Conservation (phyloP, 768 basidiomycete genomes). For the Tephrocybe rancida region DNA sequence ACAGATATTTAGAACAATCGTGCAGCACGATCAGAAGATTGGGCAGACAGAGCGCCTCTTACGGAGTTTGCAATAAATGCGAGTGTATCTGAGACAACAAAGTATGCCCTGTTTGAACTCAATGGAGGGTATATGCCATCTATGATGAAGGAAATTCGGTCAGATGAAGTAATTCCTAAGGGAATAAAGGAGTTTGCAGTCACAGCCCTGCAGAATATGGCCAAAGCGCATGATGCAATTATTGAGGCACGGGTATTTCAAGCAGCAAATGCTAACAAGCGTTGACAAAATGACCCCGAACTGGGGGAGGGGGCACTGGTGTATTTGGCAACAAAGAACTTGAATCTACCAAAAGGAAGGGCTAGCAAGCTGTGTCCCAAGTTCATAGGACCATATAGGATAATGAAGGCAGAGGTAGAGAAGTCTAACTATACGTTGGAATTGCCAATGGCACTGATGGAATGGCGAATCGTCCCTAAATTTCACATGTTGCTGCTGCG, state of each 20-base stretch:
- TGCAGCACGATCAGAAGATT: too few species aligned
- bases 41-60: too few species aligned
- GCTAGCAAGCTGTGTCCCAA: conserved; percentile 35
- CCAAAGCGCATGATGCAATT: background rate
- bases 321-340: background rate
- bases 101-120: too few species aligned
- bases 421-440: conserved; percentile 25
- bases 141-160: too few species aligned
- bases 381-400: conserved; percentile 38
- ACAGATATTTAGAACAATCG: too few species aligned
- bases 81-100: too few species aligned
- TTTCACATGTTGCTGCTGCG: conserved; percentile 37
- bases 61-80: too few species aligned
- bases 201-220: background rate
- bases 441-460: background rate
- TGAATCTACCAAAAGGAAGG: too few species aligned
- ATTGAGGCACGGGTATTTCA: background rate
- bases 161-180: too few species aligned
- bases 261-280: background rate
- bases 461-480: conserved; percentile 31
- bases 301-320: background rate
- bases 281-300: background rate
- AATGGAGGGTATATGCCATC: too few species aligned
- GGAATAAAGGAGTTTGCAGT: conserved; percentile 25
- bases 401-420: conserved; percentile 18